Conservation (phyloP, 75 land plant genomes). For the Cupressus sempervirens region DNA sequence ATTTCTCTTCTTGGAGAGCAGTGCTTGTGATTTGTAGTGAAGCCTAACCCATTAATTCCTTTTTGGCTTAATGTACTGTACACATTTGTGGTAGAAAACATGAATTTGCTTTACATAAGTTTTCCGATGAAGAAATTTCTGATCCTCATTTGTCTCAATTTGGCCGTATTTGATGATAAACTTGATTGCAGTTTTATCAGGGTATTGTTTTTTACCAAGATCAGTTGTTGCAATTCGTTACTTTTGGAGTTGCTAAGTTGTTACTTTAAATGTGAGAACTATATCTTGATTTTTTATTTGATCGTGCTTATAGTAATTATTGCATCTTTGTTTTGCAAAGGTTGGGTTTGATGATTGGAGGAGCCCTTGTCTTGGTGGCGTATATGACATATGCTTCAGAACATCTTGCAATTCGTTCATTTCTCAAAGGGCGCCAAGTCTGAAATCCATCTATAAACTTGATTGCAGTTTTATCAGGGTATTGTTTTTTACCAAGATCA, state of each 20-base stretch:
- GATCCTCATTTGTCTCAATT: background rate
- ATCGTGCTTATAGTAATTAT: background rate
- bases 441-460: conserved; percentile 37
- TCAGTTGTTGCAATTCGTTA: background rate
- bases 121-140: background rate
- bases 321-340: conserved; percentile 28
- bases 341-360: conserved; percentile 76
- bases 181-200: background rate
- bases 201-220: background rate
- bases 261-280: background rate
- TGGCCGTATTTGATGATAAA: background rate
- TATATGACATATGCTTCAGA: conserved; percentile 85
- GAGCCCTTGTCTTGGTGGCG: conserved; percentile 66
- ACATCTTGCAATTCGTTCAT: conserved; percentile 75
- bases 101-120: background rate
- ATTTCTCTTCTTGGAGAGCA: background rate
- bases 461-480: too few relatives aligned
- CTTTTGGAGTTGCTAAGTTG: background rate
- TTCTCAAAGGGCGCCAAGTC: conserved; percentile 61
- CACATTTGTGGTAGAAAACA: background rate
- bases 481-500: background rate
- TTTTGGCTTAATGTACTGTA: background rate
- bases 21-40: background rate
- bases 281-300: background rate
- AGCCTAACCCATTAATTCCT: background rate